A percentile compares a stretch with the other conserved stretches of the same genome.
Evolutionary conservation across 2,329 filamentous ascomycete species (phyloP).

Genomic region (Aureobasidium leucospermi): DNA sequence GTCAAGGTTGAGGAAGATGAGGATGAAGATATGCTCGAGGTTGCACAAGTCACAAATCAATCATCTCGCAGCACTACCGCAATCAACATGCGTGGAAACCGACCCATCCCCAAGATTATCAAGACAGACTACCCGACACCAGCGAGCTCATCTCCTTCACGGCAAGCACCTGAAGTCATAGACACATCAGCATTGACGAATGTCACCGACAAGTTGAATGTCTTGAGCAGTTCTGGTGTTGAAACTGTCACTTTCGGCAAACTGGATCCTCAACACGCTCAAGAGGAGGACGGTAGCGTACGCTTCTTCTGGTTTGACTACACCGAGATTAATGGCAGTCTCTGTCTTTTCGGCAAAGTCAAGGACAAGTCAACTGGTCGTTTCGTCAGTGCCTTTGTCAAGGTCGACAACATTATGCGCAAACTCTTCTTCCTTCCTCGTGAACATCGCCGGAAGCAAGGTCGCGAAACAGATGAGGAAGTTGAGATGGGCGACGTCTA

Average conservation of each 20-base stretch:
- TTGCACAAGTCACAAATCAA: conserved; percentile 65
- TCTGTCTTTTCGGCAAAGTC: conserved; percentile 95
- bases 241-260: conserved; percentile 67
- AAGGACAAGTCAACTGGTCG: conserved; percentile 73
- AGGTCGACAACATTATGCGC: conserved; percentile 86
- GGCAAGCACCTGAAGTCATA: conserved; percentile 46
- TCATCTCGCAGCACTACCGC: conserved; percentile 57
- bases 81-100: conserved; percentile 77
- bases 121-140: conserved; percentile 65
- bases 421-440: conserved; percentile 92
- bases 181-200: conserved; percentile 85
- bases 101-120: conserved; percentile 67
- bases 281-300: conserved; percentile 88
- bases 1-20: conserved; percentile 60
- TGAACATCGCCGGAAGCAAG: conserved; percentile 50
- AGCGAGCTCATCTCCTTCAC: conserved; percentile 66
- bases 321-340: conserved; percentile 79
- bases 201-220: conserved; percentile 77
- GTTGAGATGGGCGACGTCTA: conserved; percentile 87
- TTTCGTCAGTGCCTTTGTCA: conserved; percentile 89
- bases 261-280: conserved; percentile 71
- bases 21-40: conserved; percentile 77
- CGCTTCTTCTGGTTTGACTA: conserved; percentile 98
- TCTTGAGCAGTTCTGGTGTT: conserved; percentile 64
- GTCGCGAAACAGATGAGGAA: conserved; percentile 65